Evolutionary conservation across 345 rosid species (phyloP), one percentile per base, ranked within the genome.

Genomic region (Cardamine occulta): DNA sequence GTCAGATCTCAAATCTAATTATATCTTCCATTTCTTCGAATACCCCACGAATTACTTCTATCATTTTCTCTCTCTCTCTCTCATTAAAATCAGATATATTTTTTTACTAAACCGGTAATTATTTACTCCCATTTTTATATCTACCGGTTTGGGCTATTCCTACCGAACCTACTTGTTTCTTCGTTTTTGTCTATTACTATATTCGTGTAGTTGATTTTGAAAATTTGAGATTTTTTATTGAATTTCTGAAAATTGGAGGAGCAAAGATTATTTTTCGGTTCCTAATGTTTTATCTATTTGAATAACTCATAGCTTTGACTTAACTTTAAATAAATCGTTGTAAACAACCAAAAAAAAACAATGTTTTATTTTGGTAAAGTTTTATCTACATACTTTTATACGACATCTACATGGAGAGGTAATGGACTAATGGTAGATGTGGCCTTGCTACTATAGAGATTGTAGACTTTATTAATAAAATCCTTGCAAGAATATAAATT

Each of bases 1-100:
- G 71, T 47, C 72, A 65, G 80, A 70, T 77, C 76, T 70, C 72
- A 70, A 70, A 63, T 77, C 80, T 77, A 64, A 77, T 4, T 70
- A 70, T 77, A 71, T 70, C 76, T 31, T 52, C 58, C 10, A 45
- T 53, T 40, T 53, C 23, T 35, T 56, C n/a, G 13, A 45, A 73
- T 45, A 35, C 14, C 15, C 63, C 70, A 72, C 60, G 58, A 48
- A 32, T 31, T 62, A 8, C 34, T 11, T 72, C 68, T 73, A 13
- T 42, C n/a, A 14, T 12, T 35, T 29, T 62, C 39, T 73, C 28
- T 54, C 64, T 34, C 61, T 51, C 32, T n/a, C 23, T 48, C 39
- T 1, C 37, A 57, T 59, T 59, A 58, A 68, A 39, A 70, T 61
- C 70, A 51, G 21, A 75, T 39, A 11, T 68, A 1, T 58, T 0